Base-by-base conservation (phyloP, 202 grass and related monocot genomes). In the Brachypodium distachyon region DNA sequence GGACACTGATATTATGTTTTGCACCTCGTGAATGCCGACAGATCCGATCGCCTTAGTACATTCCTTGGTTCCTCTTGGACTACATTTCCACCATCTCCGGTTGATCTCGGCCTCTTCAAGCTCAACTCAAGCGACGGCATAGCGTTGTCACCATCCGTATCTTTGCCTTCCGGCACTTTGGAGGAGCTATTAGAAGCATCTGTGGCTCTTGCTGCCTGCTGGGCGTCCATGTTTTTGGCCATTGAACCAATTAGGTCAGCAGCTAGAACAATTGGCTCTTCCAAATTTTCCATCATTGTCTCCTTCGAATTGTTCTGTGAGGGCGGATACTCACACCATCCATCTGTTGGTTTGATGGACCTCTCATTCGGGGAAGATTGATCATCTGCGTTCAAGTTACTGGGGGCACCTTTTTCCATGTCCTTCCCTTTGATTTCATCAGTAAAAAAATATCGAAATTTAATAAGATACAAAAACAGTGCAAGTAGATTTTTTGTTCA, bases 211-310 rank as follows among this genome's bases (percentile, higher is more conserved):
- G 59, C 52, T 34, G 67, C 77, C 67, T 88, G 61, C 38, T 83
- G 67, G 18, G 82, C 28, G 51, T 89, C 80, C 72, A 60, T 78
- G 37, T 61, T 79, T 72, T 80, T 92, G 34, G 80, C 79, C 75
- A 94, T 94, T 66, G 84, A 88, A 67, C 82, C 76, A 33, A 97
- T 97, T 50, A 92, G 59, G 78, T 90, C 89, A 86, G 89, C 95
- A 70, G 79, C 87, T 88, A 74, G 77, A 56, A 53, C 79, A 51
- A 39, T 86, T 70, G 79, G 57, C 49, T 88, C 88, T 25, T 91
- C 81, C 5, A 77, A 21, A 81, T 77, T 78, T 51, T 77, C 81
- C 36, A 81, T 77, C 18, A 26, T n/a, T 43, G 34, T 41, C 21
- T 78, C 86, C 33, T 88, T 88, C 3, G 22, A 67, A n/a, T 80